Evolutionary conservation across 164 flowering plant genomes (phyloP).

Genomic region (Kalanchoe fedtschenkoi): DNA sequence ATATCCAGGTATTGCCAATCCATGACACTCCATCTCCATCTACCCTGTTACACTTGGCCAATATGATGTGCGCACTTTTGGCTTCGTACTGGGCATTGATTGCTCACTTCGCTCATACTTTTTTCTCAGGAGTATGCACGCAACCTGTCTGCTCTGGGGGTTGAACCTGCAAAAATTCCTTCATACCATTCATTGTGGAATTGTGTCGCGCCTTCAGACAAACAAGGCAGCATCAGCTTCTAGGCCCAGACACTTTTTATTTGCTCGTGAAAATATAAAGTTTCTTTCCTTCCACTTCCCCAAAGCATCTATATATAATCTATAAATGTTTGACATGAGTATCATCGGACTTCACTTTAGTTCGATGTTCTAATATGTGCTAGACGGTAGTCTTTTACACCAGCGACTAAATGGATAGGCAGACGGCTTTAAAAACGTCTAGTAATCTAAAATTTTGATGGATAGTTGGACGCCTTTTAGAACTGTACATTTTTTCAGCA

Average conservation of each 20-base stretch:
- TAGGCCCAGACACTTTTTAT: constrained; percentile 14
- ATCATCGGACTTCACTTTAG: no score
- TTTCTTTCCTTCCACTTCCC: neutral
- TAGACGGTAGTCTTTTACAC: no score
- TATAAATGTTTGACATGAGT: no score
- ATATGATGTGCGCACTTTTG: neutral
- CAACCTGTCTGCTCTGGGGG: constrained; percentile 65
- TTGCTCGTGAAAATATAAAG: no score
- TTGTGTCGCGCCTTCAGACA: constrained; percentile 79
- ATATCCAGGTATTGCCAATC: constrained; percentile 59
- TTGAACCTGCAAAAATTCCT: constrained; percentile 47
- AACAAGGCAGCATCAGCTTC: constrained; percentile 29
- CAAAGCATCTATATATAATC: no score
- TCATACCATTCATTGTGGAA: constrained; percentile 72
- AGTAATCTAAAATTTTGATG: no score
- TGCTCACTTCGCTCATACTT: neutral
- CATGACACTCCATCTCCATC: neutral
- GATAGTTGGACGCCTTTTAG: no score
- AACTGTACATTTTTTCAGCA: no score
- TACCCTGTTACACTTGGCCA: no score
- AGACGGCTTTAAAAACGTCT: no score
- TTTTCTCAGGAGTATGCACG: constrained; percentile 76
- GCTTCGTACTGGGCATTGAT: neutral
- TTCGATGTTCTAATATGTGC: no score
- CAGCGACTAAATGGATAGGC: no score